Conservation (phyloP, 345 rosid species). For the Zanthoxylum bungeanum region DNA sequence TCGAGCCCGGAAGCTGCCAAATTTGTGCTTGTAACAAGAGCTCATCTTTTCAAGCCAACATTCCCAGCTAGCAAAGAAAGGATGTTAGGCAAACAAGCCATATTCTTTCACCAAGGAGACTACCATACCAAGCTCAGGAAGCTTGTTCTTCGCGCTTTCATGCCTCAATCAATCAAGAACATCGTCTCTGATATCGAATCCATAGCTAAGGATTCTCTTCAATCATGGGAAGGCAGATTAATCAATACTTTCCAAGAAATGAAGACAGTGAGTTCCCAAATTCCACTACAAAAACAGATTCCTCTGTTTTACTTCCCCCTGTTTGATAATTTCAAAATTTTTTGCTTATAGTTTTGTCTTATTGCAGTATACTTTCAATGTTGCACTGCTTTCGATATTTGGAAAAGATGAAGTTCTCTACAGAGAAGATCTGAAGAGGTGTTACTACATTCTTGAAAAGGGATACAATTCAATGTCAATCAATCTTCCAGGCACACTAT, state of each 20-base stretch:
- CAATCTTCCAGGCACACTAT: constrained; percentile 86
- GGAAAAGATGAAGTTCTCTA: constrained; percentile 61
- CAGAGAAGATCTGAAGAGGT: constrained; percentile 77
- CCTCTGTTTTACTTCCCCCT: constrained; percentile 25
- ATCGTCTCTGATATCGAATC: constrained; percentile 55
- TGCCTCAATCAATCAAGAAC: constrained; percentile 53
- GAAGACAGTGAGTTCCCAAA: constrained; percentile 58
- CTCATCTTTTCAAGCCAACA: constrained; percentile 84
- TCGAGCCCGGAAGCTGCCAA: constrained; percentile 83
- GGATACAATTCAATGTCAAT: constrained; percentile 99
- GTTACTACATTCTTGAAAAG: constrained; percentile 86
- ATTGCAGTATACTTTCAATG: constrained; percentile 84
- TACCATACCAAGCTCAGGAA: constrained; percentile 71
- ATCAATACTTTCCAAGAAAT: constrained; percentile 72
- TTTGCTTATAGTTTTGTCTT: background rate
- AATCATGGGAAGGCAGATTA: constrained; percentile 41
- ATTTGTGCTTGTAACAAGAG: constrained; percentile 60
- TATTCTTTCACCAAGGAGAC: constrained; percentile 84
- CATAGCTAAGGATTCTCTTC: constrained; percentile 42
- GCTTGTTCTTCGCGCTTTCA: constrained; percentile 79
- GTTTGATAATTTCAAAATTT: constrained; percentile 6
- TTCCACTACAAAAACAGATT: constrained; percentile 26
- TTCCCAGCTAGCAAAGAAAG: constrained; percentile 89
- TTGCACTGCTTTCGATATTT: constrained; percentile 72
- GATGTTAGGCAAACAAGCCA: constrained; percentile 78